Evolutionary conservation across 345 rosid species (phyloP).

Genomic region (Populus simonii): DNA sequence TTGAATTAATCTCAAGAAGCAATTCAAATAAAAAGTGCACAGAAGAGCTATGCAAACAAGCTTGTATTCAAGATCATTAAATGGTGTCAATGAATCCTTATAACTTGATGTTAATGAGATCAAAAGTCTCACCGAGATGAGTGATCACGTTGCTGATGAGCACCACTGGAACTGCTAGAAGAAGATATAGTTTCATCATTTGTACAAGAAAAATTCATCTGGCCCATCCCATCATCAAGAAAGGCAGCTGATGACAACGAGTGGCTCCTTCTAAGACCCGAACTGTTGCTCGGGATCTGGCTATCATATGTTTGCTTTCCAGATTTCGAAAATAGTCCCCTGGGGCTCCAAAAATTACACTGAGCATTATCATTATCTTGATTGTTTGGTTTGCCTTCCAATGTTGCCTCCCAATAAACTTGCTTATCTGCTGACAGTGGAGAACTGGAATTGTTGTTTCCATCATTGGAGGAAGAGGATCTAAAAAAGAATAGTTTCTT

Average conservation of each 20-base stretch:
- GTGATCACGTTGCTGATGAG: slow-evolving; percentile 35
- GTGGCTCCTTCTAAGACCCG: slow-evolving; percentile 74
- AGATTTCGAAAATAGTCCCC: slow-evolving; percentile 41
- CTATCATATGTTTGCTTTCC: slow-evolving; percentile 47
- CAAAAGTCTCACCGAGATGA: slow-evolving; percentile 47
- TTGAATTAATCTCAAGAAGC: slow-evolving; percentile 6
- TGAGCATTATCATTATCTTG: slow-evolving; percentile 38
- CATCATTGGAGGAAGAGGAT: slow-evolving; percentile 52
- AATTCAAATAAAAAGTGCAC: not conserved
- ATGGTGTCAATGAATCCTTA: slow-evolving; percentile 4
- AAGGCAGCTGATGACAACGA: slow-evolving; percentile 72
- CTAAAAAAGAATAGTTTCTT: slow-evolving; percentile 84
- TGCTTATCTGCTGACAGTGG: slow-evolving; percentile 45
- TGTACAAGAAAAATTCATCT: slow-evolving; percentile 28
- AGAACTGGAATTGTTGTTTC: slow-evolving; percentile 28
- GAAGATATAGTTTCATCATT: slow-evolving; percentile 47
- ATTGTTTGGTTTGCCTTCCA: slow-evolving; percentile 30
- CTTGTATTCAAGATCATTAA: not conserved
- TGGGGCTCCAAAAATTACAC: slow-evolving; percentile 34
- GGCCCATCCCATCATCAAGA: slow-evolving; percentile 41
- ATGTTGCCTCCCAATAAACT: slow-evolving; percentile 38
- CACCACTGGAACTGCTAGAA: slow-evolving; percentile 20
- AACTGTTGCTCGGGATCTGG: slow-evolving; percentile 31
- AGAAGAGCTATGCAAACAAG: not conserved
- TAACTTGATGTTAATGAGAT: not conserved